These are phyloP conservation scores for Penicillium cataractarum DNA, from an alignment of 495 filamentous ascomycete genomes.

Conservation along the genomic window DNA sequence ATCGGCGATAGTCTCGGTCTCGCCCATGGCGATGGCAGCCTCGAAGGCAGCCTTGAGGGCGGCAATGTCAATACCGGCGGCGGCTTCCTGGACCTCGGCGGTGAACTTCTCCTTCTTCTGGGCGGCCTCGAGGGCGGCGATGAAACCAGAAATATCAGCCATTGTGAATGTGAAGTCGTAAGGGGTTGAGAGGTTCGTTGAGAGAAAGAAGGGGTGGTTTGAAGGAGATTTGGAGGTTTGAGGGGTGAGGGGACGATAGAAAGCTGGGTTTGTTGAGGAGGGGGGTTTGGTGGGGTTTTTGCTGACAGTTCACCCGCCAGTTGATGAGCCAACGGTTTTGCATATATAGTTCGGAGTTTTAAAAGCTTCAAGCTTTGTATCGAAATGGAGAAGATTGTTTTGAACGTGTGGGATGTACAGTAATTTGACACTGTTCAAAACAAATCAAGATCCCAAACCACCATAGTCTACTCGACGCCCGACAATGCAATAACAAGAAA, in stretches of 20 bases:
- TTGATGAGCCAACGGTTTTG: conserved; percentile 8
- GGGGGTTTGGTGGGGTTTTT: conserved; percentile 26
- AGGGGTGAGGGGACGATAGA: not conserved
- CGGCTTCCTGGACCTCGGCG: conserved; percentile 36
- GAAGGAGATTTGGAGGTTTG: conserved; percentile 13
- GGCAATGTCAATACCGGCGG: conserved; percentile 31
- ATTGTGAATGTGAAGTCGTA: conserved; percentile 28
- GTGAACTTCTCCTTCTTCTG: conserved; percentile 39
- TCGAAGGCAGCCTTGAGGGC: conserved; percentile 33
- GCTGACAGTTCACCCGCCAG: conserved; percentile 29
- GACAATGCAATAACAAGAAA: not conserved
- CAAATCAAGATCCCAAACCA: not conserved
- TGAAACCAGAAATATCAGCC: conserved; percentile 38
- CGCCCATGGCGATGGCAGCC: conserved; percentile 24
- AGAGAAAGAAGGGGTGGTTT: conserved; percentile 3
- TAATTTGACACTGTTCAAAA: not conserved
- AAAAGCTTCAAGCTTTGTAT: not conserved
- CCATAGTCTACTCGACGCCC: not conserved
- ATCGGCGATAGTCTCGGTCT: conserved; percentile 23
- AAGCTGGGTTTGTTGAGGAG: conserved; percentile 21
- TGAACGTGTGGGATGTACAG: not conserved
- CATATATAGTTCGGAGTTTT: not conserved
- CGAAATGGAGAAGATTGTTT: not conserved
- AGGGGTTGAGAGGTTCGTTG: not conserved
- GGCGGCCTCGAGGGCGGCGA: conserved; percentile 36